phyloP scores from a whole-genome alignment of 2,329 filamentous ascomycete genomes.

The Xylariaceae sp. region DNA sequence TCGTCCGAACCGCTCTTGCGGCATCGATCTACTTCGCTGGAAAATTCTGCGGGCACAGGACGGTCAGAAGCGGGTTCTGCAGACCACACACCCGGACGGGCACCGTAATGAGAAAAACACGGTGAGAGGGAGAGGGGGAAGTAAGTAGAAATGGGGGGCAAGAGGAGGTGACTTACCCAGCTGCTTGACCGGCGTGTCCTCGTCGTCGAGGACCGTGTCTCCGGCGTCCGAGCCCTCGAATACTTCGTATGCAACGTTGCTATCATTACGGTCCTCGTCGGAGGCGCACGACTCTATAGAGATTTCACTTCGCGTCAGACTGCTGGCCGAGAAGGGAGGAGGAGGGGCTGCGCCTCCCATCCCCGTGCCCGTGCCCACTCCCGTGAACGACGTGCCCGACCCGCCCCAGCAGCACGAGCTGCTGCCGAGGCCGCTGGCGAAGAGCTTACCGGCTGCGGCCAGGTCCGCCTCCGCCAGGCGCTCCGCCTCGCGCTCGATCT shows the following conservation, averaged over 20 bases:
- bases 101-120: too few relatives aligned
- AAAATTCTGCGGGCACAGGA: conserved; percentile 13
- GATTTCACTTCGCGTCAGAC: conserved; percentile 18
- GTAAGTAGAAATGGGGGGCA: too few relatives aligned
- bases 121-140: too few relatives aligned
- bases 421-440: conserved; percentile 15
- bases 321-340: conserved; percentile 9
- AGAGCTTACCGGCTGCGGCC: conserved; percentile 21
- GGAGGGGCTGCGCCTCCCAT: conserved; percentile 15
- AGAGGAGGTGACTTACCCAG: conserved; percentile 21
- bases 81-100: not conserved
- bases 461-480: conserved; percentile 18
- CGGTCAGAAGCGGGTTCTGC: not conserved
- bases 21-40: conserved; percentile 9
- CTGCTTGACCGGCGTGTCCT: conserved; percentile 4
- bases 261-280: conserved; percentile 10
- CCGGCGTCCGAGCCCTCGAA: conserved; percentile 9
- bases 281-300: conserved; percentile 22
- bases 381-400: too few relatives aligned
- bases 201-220: conserved; percentile 1
- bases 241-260: conserved; percentile 10
- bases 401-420: conserved; percentile 9
- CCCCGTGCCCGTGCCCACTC: too few relatives aligned
- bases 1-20: conserved; percentile 1
- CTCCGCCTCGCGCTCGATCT: conserved; percentile 14